phyloP scores from a whole-genome alignment of 148 eudicot species.

The Talinum fruticosum region DNA sequence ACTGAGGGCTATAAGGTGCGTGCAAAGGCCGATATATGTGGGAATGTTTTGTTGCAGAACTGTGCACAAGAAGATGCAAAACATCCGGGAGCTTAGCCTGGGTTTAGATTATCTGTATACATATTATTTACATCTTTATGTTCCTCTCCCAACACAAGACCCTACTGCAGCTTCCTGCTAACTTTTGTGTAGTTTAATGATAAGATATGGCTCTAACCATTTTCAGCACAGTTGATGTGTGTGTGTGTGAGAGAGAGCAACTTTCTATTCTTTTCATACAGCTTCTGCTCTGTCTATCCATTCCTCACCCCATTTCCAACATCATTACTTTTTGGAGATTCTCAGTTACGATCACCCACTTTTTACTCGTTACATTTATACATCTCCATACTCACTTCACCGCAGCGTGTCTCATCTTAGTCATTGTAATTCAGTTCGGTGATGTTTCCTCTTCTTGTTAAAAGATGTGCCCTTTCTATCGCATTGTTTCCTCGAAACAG shows the following conservation, averaged over 20 bases:
- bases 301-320: conserved; percentile 2
- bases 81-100: too few relatives aligned
- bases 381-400: conserved; percentile 3
- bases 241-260: too few relatives aligned
- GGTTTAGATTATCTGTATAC: too few relatives aligned
- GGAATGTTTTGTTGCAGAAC: too few relatives aligned
- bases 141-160: neutral
- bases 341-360: conserved; percentile 19
- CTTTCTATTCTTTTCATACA: conserved; percentile 13
- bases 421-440: conserved; percentile 12
- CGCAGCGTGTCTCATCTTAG: neutral
- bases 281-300: conserved; percentile 7
- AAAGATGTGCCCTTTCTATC: conserved; percentile 19
- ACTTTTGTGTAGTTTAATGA: neutral
- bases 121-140: neutral
- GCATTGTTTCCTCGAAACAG: conserved; percentile 11
- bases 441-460: conserved; percentile 10
- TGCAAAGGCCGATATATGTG: too few relatives aligned
- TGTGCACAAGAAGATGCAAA: too few relatives aligned
- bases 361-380: conserved; percentile 3
- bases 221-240: neutral
- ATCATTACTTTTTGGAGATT: conserved; percentile 27
- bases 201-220: neutral
- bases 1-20: too few relatives aligned
- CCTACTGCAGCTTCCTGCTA: neutral